Evolutionary conservation across 2,329 filamentous ascomycete species (phyloP), one percentile per base, ranked within the genome.

Genomic region (Ascochyta rabiei): DNA sequence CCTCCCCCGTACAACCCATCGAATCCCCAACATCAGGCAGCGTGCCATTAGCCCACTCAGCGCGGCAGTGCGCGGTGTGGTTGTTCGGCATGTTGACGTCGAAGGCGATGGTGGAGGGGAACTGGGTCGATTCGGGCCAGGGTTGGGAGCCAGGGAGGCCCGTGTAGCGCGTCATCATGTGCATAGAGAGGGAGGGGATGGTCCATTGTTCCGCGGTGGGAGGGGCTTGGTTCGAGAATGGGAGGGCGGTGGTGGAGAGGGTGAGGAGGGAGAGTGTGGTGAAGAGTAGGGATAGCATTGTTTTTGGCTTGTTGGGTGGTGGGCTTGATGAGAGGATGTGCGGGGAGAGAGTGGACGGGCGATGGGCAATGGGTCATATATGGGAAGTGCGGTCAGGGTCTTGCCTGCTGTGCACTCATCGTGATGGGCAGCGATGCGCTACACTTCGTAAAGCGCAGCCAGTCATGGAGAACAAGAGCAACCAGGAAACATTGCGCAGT

Each of bases 161-260:
- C 6, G 63, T 62, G 48, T 56, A 43, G 6, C 10, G 23, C 38
- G 48, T 62, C 68, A 73, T 69, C 57, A 69, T 70, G 57, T 72
- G 69, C 35, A 66, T 63, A 21, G 62, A 30, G 12, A 71, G 53
- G 31, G 38, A 43, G 10, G 66, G 48, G 24, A 71, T 69, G 18
- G 24, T 43, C 63, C 63, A 70, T 47, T 15, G 28, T 57, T 68
- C 46, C 26, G 35, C 37, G 4, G 30, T 31, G 4, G 24, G 43
- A 24, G 30, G 8, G 30, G 19, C 2, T 21, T 15, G 37, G 35
- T 39, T 39, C 4, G 23, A 15, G 18, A 13, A n/a, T 8, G 52
- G 47, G 13, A 51, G 34, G 18, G 59, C 33, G 30, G 26, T 28
- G 15, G 21, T 23, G n/a, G 48, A 35, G 28, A 15, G 6, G 3